Evolutionary conservation across 1,284 basidiomycete species (phyloP).

Genomic region (Athelia psychrophila): DNA sequence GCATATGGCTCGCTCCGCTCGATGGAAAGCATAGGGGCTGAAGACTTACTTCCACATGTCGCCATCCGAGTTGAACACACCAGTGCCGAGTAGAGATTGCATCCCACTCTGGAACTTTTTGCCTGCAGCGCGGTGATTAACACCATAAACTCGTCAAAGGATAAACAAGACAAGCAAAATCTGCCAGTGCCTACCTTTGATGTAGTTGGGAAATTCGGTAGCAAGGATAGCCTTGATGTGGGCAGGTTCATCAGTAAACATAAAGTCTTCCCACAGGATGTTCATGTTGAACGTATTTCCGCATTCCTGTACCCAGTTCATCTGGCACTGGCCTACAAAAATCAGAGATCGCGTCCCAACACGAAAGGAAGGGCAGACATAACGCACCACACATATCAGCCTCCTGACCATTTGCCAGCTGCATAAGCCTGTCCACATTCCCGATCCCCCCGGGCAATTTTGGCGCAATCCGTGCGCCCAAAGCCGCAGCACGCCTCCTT

Average conservation of each 20-base stretch:
- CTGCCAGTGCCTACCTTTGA: background rate
- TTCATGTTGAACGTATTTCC: background rate
- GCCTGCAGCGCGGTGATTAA: too few species aligned
- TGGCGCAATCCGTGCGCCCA: background rate
- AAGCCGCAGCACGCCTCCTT: background rate
- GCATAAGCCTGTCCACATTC: background rate
- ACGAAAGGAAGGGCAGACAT: too few species aligned
- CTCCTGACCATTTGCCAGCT: background rate
- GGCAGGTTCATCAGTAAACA: background rate
- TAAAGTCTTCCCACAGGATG: background rate
- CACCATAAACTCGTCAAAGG: background rate
- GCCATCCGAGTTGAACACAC: constrained; percentile 48
- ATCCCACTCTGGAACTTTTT: background rate
- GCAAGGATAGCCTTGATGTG: background rate
- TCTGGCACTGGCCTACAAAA: too few species aligned
- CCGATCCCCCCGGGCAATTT: background rate
- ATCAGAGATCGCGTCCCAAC: too few species aligned
- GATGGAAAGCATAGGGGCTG: background rate
- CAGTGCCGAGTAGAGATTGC: constrained; percentile 33
- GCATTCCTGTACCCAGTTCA: too few species aligned
- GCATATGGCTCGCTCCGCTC: too few species aligned
- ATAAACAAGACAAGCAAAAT: background rate
- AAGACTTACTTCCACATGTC: constrained; percentile 37
- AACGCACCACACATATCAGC: background rate
- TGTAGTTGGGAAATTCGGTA: background rate